These are phyloP conservation scores for Peronosclerospora sorghi DNA, from an alignment of 352 stramenopile genomes.

Conservation along the genomic window DNA sequence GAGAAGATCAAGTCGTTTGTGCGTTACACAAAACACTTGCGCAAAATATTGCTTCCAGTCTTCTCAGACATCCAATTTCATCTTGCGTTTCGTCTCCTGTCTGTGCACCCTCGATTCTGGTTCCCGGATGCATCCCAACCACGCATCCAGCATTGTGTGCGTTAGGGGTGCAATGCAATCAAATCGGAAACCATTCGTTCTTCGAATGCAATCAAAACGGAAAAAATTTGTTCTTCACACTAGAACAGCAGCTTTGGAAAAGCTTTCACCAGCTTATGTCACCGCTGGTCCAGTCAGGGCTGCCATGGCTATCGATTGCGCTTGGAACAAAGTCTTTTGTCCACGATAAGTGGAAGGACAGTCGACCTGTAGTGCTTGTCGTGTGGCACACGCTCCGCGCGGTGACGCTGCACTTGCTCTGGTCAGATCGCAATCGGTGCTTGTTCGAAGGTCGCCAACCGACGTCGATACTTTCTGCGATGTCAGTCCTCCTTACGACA, in stretches of 20 bases:
- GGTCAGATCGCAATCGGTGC: background rate
- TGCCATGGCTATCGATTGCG: background rate
- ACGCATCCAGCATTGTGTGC: background rate
- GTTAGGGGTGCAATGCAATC: background rate
- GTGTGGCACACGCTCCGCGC: background rate
- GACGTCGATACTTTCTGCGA: background rate
- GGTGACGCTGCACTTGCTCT: background rate
- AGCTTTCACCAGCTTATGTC: background rate
- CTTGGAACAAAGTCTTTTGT: background rate
- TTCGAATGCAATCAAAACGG: too few species aligned
- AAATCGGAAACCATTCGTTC: background rate
- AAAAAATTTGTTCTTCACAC: too few species aligned
- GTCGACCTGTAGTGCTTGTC: too few species aligned
- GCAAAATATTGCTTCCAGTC: background rate
- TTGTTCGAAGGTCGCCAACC: background rate
- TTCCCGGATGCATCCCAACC: background rate
- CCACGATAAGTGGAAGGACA: background rate
- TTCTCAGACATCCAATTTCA: conserved; percentile 1
- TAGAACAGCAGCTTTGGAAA: background rate
- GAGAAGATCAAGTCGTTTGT: background rate
- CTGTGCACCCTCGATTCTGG: background rate
- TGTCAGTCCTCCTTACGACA: too few species aligned
- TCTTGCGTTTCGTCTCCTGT: conserved; percentile 1
- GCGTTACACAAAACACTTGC: background rate
- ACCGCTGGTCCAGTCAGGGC: background rate